Evolutionary conservation across 1,139 yeast genomes (phyloP).

Genomic region (Yarrowia galli): DNA sequence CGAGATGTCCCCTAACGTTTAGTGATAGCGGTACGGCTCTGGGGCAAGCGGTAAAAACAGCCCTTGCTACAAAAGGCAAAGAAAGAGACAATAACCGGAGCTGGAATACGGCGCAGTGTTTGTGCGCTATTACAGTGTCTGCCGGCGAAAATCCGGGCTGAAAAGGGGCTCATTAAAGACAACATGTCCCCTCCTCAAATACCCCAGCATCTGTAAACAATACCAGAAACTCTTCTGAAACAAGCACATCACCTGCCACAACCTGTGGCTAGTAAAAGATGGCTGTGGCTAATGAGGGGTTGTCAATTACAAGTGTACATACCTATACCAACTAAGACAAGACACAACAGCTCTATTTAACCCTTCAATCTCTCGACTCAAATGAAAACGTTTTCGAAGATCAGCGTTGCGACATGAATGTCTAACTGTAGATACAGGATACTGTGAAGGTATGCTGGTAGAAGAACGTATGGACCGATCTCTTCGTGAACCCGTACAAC

Average conservation of each 20-base stretch:
- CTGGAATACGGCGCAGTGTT: not conserved
- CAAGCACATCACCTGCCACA: not conserved
- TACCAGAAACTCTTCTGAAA: no score
- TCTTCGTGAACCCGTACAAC: no score
- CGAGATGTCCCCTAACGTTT: slow-evolving; percentile 39
- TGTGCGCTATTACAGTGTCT: not conserved
- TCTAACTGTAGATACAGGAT: no score
- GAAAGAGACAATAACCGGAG: slow-evolving; percentile 5
- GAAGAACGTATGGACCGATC: no score
- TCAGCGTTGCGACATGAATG: not conserved
- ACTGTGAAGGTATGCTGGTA: no score
- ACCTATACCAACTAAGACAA: no score
- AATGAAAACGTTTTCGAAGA: not conserved
- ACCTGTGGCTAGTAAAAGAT: slow-evolving; percentile 1
- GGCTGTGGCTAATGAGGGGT: slow-evolving; percentile 7
- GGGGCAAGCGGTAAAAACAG: slow-evolving; percentile 18
- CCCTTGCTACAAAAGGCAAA: not conserved
- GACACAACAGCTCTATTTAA: not conserved
- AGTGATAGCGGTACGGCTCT: slow-evolving; percentile 38
- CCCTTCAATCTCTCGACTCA: not conserved
- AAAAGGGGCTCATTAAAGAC: not conserved
- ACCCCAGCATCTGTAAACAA: no score
- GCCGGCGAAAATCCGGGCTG: not conserved
- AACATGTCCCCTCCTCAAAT: no score
- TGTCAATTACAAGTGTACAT: no score